Base-by-base conservation (phyloP, 73 alveolate genomes). In the Durusdinium trenchii region DNA sequence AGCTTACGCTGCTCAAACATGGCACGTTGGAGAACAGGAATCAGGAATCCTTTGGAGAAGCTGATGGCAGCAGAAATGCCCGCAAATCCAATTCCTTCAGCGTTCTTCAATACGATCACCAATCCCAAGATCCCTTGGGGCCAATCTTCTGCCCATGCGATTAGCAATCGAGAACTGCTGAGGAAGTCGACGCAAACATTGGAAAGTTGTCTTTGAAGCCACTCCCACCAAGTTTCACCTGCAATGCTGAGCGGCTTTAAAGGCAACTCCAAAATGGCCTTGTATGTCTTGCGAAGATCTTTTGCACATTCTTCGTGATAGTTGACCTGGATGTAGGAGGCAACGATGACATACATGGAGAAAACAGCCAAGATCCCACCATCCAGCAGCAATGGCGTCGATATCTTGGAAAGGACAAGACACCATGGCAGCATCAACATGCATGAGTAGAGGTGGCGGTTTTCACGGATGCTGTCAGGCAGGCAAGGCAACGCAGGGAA, bases 131-230 rank as follows among this genome's bases (percentile, higher is more conserved):
- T 6, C 42, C 90, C 90, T 48, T 79, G 90, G 62, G 90, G 90
- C 62, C 48, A 79, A 45, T 79, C 90, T 42, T 48, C 62, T 26
- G 62, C 42, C 90, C 90, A 79, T 14, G 90, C 90, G 43, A 79
- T 40, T 42, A 79, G 18, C 90, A 79, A 79, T 16, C 90, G 90
- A 26, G 90, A 79, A 40, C 90, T 79, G 90, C 90, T 79, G 45
- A 79, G 51, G 51, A 79, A 79, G 62, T 79, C 90, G 26, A 30
- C 69, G 43, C 16, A 79, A 38, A 38, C 20, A 45, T 40, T 79
- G 35, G 38, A 20, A 26, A 32, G 6, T 42, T 79, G 60, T 28
- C 67, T 79, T 42, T 35, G 40, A n/a, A 45, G 7, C 90, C 90
- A 79, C 45, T 10, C 90, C 43, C 60, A 46, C 18, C 9, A 42